These are phyloP conservation scores for Elaphomyces granulatus DNA, from an alignment of 495 filamentous ascomycete species.

Conservation along the genomic window DNA sequence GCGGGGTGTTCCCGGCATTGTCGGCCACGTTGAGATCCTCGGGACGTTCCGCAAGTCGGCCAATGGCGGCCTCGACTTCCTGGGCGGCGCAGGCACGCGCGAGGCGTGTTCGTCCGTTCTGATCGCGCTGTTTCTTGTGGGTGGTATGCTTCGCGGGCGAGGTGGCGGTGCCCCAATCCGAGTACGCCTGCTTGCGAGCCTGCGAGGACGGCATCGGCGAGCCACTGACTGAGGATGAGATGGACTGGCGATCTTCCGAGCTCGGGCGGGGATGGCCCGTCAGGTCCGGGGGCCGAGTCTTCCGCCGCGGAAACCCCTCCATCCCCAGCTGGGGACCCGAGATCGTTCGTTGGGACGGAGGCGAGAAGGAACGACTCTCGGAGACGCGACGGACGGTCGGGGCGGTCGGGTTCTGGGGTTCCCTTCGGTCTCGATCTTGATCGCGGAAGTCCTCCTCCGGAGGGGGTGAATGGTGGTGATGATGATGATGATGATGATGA, in stretches of 20 bases:
- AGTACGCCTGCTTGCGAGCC: slow-evolving; percentile 46
- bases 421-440: slow-evolving; percentile 13
- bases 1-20: slow-evolving; percentile 83
- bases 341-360: slow-evolving; percentile 39
- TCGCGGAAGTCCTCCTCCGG: no score
- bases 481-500: slow-evolving; percentile 12
- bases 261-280: slow-evolving; percentile 29
- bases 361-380: slow-evolving; percentile 50
- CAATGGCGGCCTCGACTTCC: slow-evolving; percentile 54
- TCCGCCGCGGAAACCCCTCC: slow-evolving; percentile 13
- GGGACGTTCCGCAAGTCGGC: slow-evolving; percentile 56
- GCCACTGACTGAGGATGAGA: slow-evolving; percentile 57
- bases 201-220: slow-evolving; percentile 57
- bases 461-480: slow-evolving; percentile 6
- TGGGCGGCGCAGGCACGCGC: slow-evolving; percentile 72
- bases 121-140: slow-evolving; percentile 71
- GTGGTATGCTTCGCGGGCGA: slow-evolving; percentile 49
- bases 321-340: slow-evolving; percentile 28
- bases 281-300: slow-evolving; percentile 37
- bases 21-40: slow-evolving; percentile 81
- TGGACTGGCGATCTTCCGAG: slow-evolving; percentile 55
- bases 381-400: slow-evolving; percentile 15
- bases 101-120: slow-evolving; percentile 69
- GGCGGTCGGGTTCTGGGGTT: slow-evolving; percentile 21
- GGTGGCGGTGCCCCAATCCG: slow-evolving; percentile 38